Conservation (phyloP, 257 asterid genomes). For the Fraxinus anomala region DNA sequence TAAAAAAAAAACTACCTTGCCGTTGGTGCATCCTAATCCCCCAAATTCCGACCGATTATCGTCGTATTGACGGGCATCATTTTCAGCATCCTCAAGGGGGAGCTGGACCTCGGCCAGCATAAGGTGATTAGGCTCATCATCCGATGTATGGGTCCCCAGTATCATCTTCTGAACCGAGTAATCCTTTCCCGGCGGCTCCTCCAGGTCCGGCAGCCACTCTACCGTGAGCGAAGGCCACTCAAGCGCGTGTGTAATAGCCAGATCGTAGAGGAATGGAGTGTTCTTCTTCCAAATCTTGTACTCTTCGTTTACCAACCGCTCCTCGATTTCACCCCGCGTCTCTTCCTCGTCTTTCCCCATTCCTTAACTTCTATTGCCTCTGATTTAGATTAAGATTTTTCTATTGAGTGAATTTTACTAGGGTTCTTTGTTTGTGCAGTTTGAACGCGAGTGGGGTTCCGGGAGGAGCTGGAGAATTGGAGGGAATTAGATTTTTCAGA, state of each 20-base stretch:
- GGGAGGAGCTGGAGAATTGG: neutral
- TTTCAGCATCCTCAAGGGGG: constrained; percentile 81
- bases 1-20: constrained; percentile 53
- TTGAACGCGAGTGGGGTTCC: neutral
- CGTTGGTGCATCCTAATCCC: constrained; percentile 85
- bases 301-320: constrained; percentile 83
- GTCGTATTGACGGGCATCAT: constrained; percentile 70
- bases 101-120: constrained; percentile 93
- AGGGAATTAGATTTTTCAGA: neutral
- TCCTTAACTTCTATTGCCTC: neutral
- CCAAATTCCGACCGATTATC: constrained; percentile 80
- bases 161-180: constrained; percentile 90
- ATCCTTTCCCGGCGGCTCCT: constrained; percentile 92
- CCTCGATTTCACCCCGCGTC: constrained; percentile 85
- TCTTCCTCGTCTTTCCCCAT: constrained; percentile 96
- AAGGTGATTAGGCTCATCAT: constrained; percentile 85
- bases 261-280: constrained; percentile 91
- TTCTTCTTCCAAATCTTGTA: constrained; percentile 98
- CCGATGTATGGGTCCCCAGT: constrained; percentile 91
- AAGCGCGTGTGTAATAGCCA: constrained; percentile 82
- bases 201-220: constrained; percentile 91
- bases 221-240: constrained; percentile 98
- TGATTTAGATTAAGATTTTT: neutral
- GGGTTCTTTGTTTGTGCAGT: neutral
- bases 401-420: neutral